A percentile compares a stretch with the other conserved stretches of the same genome.
Evolutionary conservation across 257 asterid genomes (phyloP).

Genomic region (Primulina eburnea): DNA sequence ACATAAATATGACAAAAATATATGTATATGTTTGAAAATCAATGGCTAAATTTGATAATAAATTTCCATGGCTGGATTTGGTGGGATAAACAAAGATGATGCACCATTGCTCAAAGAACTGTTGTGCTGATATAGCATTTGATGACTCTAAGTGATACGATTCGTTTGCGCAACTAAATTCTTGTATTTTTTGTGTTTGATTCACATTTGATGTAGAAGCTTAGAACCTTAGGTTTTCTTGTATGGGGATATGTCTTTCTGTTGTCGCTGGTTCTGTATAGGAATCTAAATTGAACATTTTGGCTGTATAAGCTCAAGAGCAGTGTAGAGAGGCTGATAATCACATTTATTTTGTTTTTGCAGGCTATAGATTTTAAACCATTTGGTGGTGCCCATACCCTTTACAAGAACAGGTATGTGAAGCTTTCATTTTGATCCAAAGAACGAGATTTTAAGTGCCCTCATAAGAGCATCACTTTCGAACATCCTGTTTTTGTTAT

Average conservation of each 20-base stretch:
- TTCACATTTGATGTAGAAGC: not conserved
- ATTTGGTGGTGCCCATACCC: constrained; percentile 60
- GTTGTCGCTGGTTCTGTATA: not conserved
- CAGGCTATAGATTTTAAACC: constrained; percentile 60
- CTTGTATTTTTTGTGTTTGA: not conserved
- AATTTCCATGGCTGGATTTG: not conserved
- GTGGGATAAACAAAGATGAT: not conserved
- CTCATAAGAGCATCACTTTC: not conserved
- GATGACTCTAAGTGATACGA: not conserved
- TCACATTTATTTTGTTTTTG: constrained; percentile 24
- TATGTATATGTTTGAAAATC: not conserved
- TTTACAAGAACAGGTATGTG: constrained; percentile 67
- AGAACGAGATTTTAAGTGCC: not conserved
- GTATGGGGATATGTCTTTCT: too few relatives aligned
- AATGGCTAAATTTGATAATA: not conserved
- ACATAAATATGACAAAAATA: too few relatives aligned
- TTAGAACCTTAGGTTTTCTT: not conserved
- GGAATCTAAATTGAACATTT: constrained; percentile 3
- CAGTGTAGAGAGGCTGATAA: constrained; percentile 18
- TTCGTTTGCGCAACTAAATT: too few relatives aligned
- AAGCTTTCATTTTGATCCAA: constrained; percentile 17
- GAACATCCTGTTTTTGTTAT: not conserved
- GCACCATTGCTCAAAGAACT: not conserved
- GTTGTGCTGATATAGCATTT: not conserved
- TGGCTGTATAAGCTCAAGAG: constrained; percentile 1